Base-by-base conservation (phyloP, 352 stramenopile genomes). In the Phytophthora idaei region DNA sequence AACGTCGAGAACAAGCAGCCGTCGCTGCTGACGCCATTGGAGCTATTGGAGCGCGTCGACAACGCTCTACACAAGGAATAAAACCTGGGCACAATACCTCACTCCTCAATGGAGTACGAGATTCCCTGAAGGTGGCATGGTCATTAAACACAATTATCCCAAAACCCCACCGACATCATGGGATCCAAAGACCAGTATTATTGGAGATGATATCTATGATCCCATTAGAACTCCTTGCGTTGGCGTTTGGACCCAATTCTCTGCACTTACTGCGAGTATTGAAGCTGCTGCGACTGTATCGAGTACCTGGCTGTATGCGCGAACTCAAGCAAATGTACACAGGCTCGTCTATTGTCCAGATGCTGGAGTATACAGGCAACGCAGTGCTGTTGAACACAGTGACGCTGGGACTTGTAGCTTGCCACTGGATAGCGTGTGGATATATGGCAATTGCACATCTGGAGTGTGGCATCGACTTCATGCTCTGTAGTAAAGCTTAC, bases 401-500 rank as follows among this genome's bases (percentile, higher is more conserved):
- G 34, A 36, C 73, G 17, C 44, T 72, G 2, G 83, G 85, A 5
- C 55, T 94, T 21, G 76, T 58, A 1, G 57, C 80, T 44, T 79
- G 76, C 21, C 83, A 92, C 42, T 86, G 71, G 72, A 72, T 87
- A 27, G 84, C 82, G 5, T 92, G 83, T 48, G 68, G 62, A 0
- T 94, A 94, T 67, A 83, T 94, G 77, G 27, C 78, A 2, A 61
- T 92, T 5, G 83, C 83, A 1, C 79, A 94, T 51, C 45, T 89
- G 17, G 73, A 94, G 53, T 94, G 86, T 59, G 86, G 83, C 7
- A 63, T 90, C 4, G 66, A 85, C 17, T 82, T 89, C n/a, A 50
- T 68, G 41, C 55, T 77, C 12, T 94, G 86, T 49, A 67, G 63
- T 0, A 82, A 83, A 9, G 80, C 70, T 0, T 32, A 47, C 0